Base-by-base conservation (phyloP, 2,329 filamentous ascomycete genomes). In the Aureobasidium sp. region DNA sequence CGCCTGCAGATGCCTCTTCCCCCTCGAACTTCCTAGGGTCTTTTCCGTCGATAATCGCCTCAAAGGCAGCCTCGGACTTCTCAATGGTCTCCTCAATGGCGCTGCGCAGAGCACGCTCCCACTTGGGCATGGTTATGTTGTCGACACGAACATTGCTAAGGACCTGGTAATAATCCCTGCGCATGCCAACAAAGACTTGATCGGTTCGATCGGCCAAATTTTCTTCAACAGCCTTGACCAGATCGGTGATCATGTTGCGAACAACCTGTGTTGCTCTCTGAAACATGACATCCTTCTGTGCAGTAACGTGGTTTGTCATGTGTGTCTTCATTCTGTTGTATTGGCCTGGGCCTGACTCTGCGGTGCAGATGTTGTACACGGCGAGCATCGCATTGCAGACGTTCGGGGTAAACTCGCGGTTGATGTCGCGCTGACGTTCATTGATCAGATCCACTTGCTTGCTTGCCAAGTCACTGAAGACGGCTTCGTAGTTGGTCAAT, bases 301-400 rank as follows among this genome's bases (percentile, higher is more conserved):
- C 32, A 0, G 71, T 63, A 1, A 83, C 70, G 51, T 80, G 70
- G 0, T 58, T 37, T 0, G 52, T 52, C 76, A 83, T 79, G 22
- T 66, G 56, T 0, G 42, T 54, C 57, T 79, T 81, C 75, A 83
- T 83, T 2, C 78, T 71, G 30, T 54, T 64, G 60, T 67, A 80
- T 10, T 62, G 68, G 2, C 79, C 79, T 0, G 32, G 3, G 3
- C 75, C 77, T n/a, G 35, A 34, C 60, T 81, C 75, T 0, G 63
- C 58, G 4, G 63, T 56, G 60, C 77, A 81, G 0, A 41, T 47
- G 0, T 67, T 53, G 60, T 83, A 83, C 0, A 69, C 73, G 2
- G 63, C 55, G 2, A 58, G 56, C 74, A 84, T 80, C 27, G 63
- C 64, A 1, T 58, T 38, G 3, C 66, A 61, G 50, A 83, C 73